phyloP scores from a whole-genome alignment of 2,329 filamentous ascomycete genomes.

The Colletotrichum siamense region DNA sequence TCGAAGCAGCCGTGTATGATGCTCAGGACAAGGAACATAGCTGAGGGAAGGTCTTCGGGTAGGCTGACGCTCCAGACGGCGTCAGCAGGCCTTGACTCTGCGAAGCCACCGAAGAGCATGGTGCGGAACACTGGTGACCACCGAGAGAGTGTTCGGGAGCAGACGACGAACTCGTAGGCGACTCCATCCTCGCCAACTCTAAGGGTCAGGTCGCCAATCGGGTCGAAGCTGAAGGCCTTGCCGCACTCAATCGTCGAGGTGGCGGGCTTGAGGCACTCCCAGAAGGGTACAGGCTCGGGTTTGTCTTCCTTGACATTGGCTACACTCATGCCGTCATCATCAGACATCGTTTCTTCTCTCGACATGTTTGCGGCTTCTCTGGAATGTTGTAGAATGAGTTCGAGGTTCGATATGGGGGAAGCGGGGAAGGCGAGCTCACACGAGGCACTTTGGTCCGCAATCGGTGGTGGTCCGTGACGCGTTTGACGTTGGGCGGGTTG shows the following conservation, averaged over 20 bases:
- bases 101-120: not conserved
- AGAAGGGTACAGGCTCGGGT: not conserved
- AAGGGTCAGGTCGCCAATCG: not conserved
- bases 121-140: not conserved
- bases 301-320: not conserved
- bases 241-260: not conserved
- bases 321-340: not conserved
- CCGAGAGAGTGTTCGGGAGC: not conserved
- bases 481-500: not conserved
- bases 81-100: not conserved
- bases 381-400: rapidly evolving
- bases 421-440: not conserved
- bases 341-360: not conserved
- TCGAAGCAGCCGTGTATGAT: not conserved
- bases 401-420: not conserved
- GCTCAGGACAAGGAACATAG: not conserved
- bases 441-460: not conserved
- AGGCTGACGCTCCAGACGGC: not conserved
- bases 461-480: not conserved
- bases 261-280: not conserved
- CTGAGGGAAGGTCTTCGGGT: not conserved
- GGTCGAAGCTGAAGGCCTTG: not conserved
- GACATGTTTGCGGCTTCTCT: not conserved
- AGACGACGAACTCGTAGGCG: not conserved
- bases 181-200: not conserved